Evolutionary conservation across 1,284 basidiomycete species (phyloP), one percentile per base, ranked within the genome.

Genomic region (Leccinum subfulvum): DNA sequence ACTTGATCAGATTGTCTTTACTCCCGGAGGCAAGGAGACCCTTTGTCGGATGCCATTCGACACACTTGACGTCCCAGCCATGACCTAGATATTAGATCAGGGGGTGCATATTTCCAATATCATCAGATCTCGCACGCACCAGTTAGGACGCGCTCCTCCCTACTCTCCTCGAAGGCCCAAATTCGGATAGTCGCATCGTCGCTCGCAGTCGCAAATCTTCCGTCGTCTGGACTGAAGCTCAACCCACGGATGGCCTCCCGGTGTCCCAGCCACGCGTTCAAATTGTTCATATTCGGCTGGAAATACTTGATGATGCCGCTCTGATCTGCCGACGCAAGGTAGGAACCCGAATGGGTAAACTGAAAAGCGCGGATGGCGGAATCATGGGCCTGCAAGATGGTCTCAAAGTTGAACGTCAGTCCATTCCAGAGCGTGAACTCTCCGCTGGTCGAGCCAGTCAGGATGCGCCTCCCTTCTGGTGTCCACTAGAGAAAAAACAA

Each of bases 351-450:
- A 69, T 97, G 92, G 2, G 92, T 92, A 80, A 97, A 99, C 9
- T 87, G 81, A 74, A 98, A 87, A 0, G 94, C 86, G 41, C 96
- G 92, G 63, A 99, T 94, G 21, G 95, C 92, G 9, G 90, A 90
- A 75, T 99, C 97, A 78, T 99, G 97, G 0, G 96, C 97, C 78
- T 98, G 96, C 51, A 98, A 85, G 71, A 99, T 98, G 0, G 97
- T 98, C 77, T 99, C 97, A 75, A 99, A 99, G 80, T 99, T 98
- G 87, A 98, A 99, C 0, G 97, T 98, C 35, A 97, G 82, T 18
- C 96, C 97, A 72, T 99, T 99, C 97, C 97, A 99, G 5, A 99
- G 85, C 0, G 97, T 98, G 77, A 99, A 98, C 77, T 99, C 97
- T 60, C 97, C 97, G 68, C 92, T 95, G 30, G 95, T 95, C 16